phyloP scores from a whole-genome alignment of 179 eudicot genomes.

The Gypsophila paniculata region DNA sequence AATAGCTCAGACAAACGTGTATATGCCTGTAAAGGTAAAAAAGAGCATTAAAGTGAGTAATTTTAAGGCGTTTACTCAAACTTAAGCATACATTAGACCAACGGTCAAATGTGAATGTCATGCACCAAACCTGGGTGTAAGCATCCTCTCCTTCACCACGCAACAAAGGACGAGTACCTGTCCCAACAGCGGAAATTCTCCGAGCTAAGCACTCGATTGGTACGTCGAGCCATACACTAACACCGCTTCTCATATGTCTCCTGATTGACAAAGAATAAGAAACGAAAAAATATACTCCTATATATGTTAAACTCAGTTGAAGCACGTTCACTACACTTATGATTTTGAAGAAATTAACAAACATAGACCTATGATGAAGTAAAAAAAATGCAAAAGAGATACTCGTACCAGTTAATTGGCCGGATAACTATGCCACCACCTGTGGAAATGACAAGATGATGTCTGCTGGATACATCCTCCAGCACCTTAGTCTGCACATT shows the following conservation, averaged over 20 bases:
- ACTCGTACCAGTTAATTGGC: constrained; percentile 85
- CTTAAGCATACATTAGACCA: neutral
- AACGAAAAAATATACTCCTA: no score
- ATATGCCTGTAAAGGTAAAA: constrained; percentile 45
- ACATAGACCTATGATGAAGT: neutral
- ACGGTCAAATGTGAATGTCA: neutral
- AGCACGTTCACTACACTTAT: neutral
- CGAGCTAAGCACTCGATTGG: constrained; percentile 84
- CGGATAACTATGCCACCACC: constrained; percentile 96
- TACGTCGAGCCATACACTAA: constrained; percentile 88
- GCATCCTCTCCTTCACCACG: constrained; percentile 70
- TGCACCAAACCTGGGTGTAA: constrained; percentile 54
- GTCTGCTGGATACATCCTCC: constrained; percentile 55
- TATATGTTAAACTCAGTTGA: neutral
- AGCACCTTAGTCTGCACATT: constrained; percentile 65
- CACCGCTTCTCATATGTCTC: constrained; percentile 81
- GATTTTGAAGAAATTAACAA: neutral
- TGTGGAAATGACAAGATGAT: constrained; percentile 67
- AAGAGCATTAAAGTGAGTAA: neutral
- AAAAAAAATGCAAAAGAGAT: constrained; percentile 8
- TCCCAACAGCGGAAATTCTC: constrained; percentile 76
- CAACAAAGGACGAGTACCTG: constrained; percentile 78
- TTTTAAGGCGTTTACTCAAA: neutral
- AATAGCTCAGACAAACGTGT: constrained; percentile 49
- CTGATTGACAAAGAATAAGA: constrained; percentile 28